Conservation (phyloP, 768 basidiomycete species). For the Lactarius sanguifluus region DNA sequence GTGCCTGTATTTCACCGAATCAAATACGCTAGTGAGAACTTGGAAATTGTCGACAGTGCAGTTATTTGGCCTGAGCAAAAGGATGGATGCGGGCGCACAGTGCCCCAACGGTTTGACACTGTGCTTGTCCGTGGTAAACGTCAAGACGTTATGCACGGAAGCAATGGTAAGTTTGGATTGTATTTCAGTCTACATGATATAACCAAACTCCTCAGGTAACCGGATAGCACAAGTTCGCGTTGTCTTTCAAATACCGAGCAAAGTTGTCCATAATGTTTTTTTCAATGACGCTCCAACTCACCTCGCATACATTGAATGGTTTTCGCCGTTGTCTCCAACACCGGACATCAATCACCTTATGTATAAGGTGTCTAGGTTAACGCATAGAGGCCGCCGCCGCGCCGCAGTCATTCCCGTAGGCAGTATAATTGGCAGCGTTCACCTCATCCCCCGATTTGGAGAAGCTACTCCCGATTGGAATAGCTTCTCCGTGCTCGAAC, state of each 20-base stretch:
- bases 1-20: too few relatives aligned
- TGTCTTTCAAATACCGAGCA: background rate
- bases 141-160: background rate
- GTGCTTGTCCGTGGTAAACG: background rate
- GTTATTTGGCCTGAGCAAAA: background rate
- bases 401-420: too few relatives aligned
- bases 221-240: background rate
- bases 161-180: background rate
- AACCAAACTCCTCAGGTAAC: background rate
- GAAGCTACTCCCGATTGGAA: too few relatives aligned
- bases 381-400: too few relatives aligned
- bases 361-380: background rate
- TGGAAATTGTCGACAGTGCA: too few relatives aligned
- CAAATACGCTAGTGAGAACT: too few relatives aligned
- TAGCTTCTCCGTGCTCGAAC: too few relatives aligned
- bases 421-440: too few relatives aligned
- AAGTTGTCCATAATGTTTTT: background rate
- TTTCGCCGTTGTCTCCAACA: too few relatives aligned
- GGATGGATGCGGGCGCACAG: background rate
- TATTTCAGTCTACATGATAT: background rate
- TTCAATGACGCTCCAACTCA: too few relatives aligned
- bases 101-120: background rate
- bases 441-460: too few relatives aligned
- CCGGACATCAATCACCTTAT: background rate
- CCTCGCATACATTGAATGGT: too few relatives aligned